A percentile compares a stretch with the other conserved stretches of the same genome.
Conservation (phyloP, 768 basidiomycete genomes). For the Pleurotus pulmonarius region DNA sequence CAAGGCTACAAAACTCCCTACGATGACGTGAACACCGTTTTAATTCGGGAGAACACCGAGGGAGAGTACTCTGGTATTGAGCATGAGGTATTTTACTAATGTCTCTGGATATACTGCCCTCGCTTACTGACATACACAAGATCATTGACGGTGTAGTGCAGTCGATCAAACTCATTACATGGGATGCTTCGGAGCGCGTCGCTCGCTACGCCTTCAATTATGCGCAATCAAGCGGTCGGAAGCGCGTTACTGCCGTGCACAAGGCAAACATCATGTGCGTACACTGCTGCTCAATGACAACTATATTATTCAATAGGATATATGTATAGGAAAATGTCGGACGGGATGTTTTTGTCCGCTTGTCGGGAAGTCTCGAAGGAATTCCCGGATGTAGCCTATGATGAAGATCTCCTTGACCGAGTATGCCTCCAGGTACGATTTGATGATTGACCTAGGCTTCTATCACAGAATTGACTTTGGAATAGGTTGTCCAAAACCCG, state of each 20-base stretch:
- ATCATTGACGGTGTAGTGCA: conserved; percentile 97
- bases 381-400: conserved; percentile 89
- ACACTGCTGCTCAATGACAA: too few species aligned
- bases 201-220: conserved; percentile 99
- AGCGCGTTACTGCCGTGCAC: conserved; percentile 96
- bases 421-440: conserved; percentile 81
- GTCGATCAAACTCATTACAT: conserved; percentile 99
- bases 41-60: conserved; percentile 99
- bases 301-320: neutral
- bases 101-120: neutral
- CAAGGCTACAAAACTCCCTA: conserved; percentile 98
- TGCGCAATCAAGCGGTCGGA: conserved; percentile 82
- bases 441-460: neutral
- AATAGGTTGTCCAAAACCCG: conserved; percentile 88
- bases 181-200: conserved; percentile 97
- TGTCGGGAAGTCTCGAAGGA: conserved; percentile 96
- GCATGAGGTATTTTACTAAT: conserved; percentile 70
- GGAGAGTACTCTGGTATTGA: conserved; percentile 99
- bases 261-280: conserved; percentile 98
- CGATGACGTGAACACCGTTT: conserved; percentile 95
- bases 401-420: conserved; percentile 95
- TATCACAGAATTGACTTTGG: neutral
- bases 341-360: conserved; percentile 98
- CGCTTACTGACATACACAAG: conserved; percentile 32
- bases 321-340: conserved; percentile 91